These are phyloP conservation scores for Syzygium grande DNA, from an alignment of 345 rosid species.

Conservation along the genomic window DNA sequence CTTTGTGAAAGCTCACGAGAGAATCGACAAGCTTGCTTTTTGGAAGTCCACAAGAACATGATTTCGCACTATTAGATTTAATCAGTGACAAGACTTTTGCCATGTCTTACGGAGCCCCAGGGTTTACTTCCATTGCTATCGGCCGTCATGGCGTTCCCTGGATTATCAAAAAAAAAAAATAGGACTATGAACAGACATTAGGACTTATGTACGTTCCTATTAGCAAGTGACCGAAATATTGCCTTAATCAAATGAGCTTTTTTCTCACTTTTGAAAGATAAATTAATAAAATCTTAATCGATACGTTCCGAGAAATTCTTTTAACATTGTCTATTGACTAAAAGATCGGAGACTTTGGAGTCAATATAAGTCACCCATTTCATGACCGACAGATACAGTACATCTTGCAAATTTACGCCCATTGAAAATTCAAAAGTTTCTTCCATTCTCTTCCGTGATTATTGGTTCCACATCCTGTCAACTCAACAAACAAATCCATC, in stretches of 20 bases:
- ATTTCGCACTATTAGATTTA: not conserved
- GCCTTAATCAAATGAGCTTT: too few species aligned
- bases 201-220: too few species aligned
- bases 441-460: not conserved
- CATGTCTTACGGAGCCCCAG: too few species aligned
- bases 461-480: not conserved
- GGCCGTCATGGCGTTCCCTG: too few species aligned
- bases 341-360: too few species aligned
- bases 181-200: too few species aligned
- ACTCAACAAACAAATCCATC: not conserved
- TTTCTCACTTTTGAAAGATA: not conserved
- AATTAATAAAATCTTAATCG: not conserved
- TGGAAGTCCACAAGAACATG: not conserved
- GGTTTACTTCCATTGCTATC: too few species aligned
- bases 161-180: too few species aligned
- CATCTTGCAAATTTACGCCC: not conserved
- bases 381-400: not conserved
- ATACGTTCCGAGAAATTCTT: not conserved
- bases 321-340: too few species aligned
- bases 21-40: conserved; percentile 15
- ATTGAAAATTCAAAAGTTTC: not conserved
- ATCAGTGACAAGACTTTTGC: not conserved
- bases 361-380: too few species aligned
- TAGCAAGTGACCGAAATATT: too few species aligned
- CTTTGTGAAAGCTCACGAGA: not conserved